Evolutionary conservation across 768 basidiomycete genomes (phyloP), one percentile per base, ranked within the genome.

Genomic region (Rhizopogon rudus): DNA sequence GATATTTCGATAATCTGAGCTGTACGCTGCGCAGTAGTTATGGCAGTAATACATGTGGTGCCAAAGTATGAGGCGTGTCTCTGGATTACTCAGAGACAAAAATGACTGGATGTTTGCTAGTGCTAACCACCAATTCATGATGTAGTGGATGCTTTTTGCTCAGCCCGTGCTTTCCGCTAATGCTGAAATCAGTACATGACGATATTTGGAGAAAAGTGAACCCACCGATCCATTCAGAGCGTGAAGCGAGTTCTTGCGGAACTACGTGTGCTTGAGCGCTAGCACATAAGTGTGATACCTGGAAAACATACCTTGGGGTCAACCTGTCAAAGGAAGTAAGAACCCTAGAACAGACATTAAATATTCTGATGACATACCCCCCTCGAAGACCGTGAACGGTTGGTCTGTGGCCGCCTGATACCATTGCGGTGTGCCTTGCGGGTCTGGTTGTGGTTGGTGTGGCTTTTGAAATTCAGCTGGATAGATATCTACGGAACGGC

Each of bases 351-450:
- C 17, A 54, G 53, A 52, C 25, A 54, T 35, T 42, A 54, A 55
- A 53, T 60, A 43, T 40, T 2, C 28, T 40, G 16, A 43, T 52
- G 5, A 88, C 92, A 60, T 81, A 98, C 96, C 82, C 94, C 95
- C 78, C 84, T 93, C 79, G 90, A 65, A 39, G 91, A 94, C 62
- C 87, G 81, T 63, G 88, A 82, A 65, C 85, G 81, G 70, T 82
- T 78, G 56, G 82, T 79, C 72, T 79, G 75, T 52, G 92, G 88
- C 72, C 80, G 83, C 78, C 89, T 93, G 79, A 98, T 96, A 68
- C 95, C 96, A 80, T 98, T 98, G 62, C 90, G 84, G 81, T 98
- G 96, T 62, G 96, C 93, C 84, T 97, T 98, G 75, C 84, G 86
- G 81, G 65, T 92, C 79, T 97, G 93, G 81, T 96, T 97, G 82